A percentile compares a stretch with the other conserved stretches of the same genome.
These are phyloP conservation scores for Hymenoscyphus linearis DNA, from an alignment of 2,329 filamentous ascomycete species.

Conservation along the genomic window DNA sequence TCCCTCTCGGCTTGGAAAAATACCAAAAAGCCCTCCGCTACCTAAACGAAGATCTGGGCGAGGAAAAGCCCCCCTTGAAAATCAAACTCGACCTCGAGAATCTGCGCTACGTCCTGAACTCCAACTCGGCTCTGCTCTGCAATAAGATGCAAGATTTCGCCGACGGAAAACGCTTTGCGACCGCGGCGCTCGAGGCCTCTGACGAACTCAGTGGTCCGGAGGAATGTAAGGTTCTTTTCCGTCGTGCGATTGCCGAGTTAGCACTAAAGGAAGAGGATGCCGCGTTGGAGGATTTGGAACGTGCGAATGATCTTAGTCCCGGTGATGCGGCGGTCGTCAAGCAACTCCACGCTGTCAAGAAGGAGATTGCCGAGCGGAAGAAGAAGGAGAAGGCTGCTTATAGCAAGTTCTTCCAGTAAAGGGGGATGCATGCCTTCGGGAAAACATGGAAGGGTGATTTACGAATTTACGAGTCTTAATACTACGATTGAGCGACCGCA, in stretches of 20 bases:
- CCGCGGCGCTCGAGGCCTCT: conserved; percentile 64
- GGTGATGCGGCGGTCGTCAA: conserved; percentile 68
- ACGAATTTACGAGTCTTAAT: too few species aligned
- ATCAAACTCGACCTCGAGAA: conserved; percentile 62
- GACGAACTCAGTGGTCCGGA: conserved; percentile 66
- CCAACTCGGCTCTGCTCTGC: conserved; percentile 80
- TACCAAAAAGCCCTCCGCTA: conserved; percentile 93
- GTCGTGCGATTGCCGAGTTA: conserved; percentile 70
- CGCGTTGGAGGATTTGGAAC: conserved; percentile 68
- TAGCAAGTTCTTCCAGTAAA: conserved; percentile 72
- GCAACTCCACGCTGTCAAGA: conserved; percentile 75
- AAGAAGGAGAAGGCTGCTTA: conserved; percentile 91
- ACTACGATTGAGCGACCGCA: too few species aligned
- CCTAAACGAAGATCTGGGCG: conserved; percentile 75
- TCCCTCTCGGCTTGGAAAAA: conserved; percentile 71
- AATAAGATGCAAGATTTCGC: conserved; percentile 71
- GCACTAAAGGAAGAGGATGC: conserved; percentile 79
- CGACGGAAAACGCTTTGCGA: conserved; percentile 65
- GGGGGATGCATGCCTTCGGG: too few species aligned
- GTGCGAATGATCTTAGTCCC: conserved; percentile 70
- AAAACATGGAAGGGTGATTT: not conserved
- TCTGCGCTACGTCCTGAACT: conserved; percentile 81
- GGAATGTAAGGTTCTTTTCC: conserved; percentile 83
- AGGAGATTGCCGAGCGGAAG: conserved; percentile 62
- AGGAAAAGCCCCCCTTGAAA: conserved; percentile 65